Conservation (phyloP, 2,329 filamentous ascomycete species). For the Neofusicoccum kwambonambiense region DNA sequence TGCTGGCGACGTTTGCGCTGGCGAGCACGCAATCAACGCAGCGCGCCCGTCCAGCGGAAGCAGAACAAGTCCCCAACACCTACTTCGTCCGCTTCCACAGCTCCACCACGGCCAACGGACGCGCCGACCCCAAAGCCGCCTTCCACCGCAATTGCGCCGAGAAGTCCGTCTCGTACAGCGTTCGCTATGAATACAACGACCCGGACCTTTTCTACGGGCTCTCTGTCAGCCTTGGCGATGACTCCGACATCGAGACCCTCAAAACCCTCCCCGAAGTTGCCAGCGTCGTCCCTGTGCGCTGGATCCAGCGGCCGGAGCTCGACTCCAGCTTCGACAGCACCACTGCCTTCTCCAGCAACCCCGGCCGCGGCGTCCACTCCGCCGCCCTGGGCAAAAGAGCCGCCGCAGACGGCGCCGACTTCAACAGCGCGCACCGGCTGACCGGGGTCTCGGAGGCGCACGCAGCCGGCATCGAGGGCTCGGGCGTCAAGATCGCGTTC, state of each 20-base stretch:
- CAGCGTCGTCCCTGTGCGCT: neutral
- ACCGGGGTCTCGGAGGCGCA: slow-evolving; percentile 39
- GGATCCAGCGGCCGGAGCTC: neutral
- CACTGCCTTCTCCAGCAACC: neutral
- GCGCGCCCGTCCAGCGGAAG: neutral
- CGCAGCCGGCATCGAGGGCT: slow-evolving; percentile 45
- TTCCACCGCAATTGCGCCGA: neutral
- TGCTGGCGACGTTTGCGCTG: neutral
- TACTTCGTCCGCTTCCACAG: neutral
- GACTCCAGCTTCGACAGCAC: neutral
- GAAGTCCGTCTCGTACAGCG: neutral
- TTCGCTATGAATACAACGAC: slow-evolving; percentile 3
- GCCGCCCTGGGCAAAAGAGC: neutral
- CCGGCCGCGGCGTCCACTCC: neutral
- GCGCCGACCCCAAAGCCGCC: neutral
- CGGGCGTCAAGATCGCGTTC: slow-evolving; percentile 46
- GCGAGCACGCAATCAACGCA: neutral
- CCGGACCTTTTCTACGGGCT: neutral
- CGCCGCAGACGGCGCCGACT: neutral
- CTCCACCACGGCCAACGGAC: neutral
- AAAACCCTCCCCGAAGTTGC: neutral
- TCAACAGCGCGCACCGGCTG: slow-evolving; percentile 29
- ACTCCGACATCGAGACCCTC: neutral
- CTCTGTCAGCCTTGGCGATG: neutral
- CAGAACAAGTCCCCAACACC: neutral